Evolutionary conservation across 139 green algal species (phyloP), one percentile per base, ranked within the genome.

Genomic region (Yamagishiella unicocca): DNA sequence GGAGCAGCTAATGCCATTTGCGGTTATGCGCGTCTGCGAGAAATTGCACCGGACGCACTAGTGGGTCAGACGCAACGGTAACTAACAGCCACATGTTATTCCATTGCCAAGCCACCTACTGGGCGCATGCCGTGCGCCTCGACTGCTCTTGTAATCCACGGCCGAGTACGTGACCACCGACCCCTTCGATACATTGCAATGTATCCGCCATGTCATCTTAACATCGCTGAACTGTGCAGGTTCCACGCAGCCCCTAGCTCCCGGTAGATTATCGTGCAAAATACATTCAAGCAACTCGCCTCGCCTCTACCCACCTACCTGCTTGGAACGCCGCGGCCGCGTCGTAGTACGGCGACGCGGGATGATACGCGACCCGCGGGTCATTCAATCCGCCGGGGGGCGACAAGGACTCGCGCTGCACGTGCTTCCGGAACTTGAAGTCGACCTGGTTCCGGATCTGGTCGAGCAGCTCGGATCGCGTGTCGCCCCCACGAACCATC

Each of bases 371-470:
- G 9, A 33, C 33, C 19, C 35, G 33, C 19, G 66, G 8, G 66
- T 9, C 67, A 75, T 14, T 17, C 6, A 31, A 1, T 17, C 2
- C 9, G 0, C 19, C 9, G 2, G 4, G 29, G 14, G 72, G 72
- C 43, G 43, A 29, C 42, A 62, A 7, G 43, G 43, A 62, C 29
- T 80, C 43, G 0, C 43, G 72, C 29, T 29, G 43, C 27, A 62
- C 79, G 29, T 85, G 79, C 33, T 75, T 85, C n/a, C 22, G 40
- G n/a, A 85, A 85, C 4, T 62, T 75, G 42, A 45, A 75, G 5
- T 85, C 61, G 7, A 10, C 27, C 61, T 85, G 62, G 29, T 75
- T 85, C 0, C 31, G 79, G 40, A 75, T 85, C n/a, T 45, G 40
- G 2, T 43, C 8, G 12, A 85, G 61, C 12, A 85, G 61, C 79